Evolutionary conservation across 179 eudicot species (phyloP), one percentile per base, ranked within the genome.

Genomic region (Amaranthus tricolor): DNA sequence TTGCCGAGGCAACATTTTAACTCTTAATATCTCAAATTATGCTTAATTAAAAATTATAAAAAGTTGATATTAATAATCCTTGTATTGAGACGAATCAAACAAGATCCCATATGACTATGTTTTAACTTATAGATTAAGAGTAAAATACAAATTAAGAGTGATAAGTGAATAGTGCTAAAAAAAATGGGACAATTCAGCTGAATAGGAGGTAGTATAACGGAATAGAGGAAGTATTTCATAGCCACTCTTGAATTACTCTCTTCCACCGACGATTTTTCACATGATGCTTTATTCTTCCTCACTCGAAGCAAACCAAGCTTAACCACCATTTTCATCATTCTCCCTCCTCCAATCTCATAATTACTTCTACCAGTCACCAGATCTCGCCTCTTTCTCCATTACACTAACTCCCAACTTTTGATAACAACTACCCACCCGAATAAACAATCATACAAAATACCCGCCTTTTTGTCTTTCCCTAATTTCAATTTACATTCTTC

Each of bases 261-360:
- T 16, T 60, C 77, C 82, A 79, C 82, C 82, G 75, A 79, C 82
- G 68, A 48, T n/a, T 70, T 31, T 57, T 50, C 66, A 65, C 60
- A 14, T 52, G 68, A 54, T 77, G 43, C 48, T 55, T 53, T 74
- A 51, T 45, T 14, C n/a, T 62, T 62, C 57, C 51, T 62, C 69
- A 54, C 66, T 77, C 71, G 68, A 78, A 78, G 61, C 54, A 14
- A 21, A 75, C 52, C 14, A 70, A 63, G n/a, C 74, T 44, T 19
- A 76, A 76, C 74, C 70, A 77, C 65, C 64, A 54, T 24, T 20
- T n/a, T 53, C 52, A 52, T 57, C 21, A 44, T 58, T 13, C 49
- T 75, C 52, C 68, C 66, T 17, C 31, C 9, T 12, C 5, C 40
- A 31, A 31, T 31, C 40, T 31, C 40, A 31, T 4, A 31, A 31